Evolutionary conservation across 441 rosid species (phyloP), one percentile per base, ranked within the genome.

Genomic region (Aquilaria agallochum): DNA sequence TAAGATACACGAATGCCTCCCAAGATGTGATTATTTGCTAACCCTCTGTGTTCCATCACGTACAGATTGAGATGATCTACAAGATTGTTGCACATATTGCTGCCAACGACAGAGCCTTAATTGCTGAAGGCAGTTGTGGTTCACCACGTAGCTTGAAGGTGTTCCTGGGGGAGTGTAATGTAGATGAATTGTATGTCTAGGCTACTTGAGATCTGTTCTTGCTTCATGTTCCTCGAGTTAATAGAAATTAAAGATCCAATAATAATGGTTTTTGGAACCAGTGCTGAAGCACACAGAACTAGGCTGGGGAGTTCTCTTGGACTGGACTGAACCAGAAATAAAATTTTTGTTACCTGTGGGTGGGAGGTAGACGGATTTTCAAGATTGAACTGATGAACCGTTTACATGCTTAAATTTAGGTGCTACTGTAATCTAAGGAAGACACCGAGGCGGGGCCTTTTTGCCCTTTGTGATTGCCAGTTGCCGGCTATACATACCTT

Each of bases 51-150:
- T 49, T 46, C 73, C 15, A 42, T 66, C 62, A 7, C 32, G 4
- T 71, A 76, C 89, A 91, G 99, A 86, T 89, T 20, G 99, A 95
- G 77, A 95, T 95, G 96, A 89, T 95, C 55, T 83, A 89, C 87
- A 94, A 94, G 78, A 94, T 94, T 54, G 71, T 95, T 15, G 84
- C 89, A 2, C 99, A 95, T 75, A 95, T 95, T 96, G 96, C 96
- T 58, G 97, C 97, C 50, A 95, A 95, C 13, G 96, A 86, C 68
- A 83, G 99, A 86, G 97, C 92, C 58, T 62, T 91, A 36, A 82
- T 95, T 60, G 99, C 94, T 5, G 97, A 94, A 81, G 99, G 96
- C 62, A 80, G 73, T 74, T 94, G 99, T 53, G 97, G 97, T 63
- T 94, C 99, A 36, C 99, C 97, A 0, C 82, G 92, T 50, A 89